phyloP scores from a whole-genome alignment of 345 rosid genomes.

The Gossypium sturtianum region DNA sequence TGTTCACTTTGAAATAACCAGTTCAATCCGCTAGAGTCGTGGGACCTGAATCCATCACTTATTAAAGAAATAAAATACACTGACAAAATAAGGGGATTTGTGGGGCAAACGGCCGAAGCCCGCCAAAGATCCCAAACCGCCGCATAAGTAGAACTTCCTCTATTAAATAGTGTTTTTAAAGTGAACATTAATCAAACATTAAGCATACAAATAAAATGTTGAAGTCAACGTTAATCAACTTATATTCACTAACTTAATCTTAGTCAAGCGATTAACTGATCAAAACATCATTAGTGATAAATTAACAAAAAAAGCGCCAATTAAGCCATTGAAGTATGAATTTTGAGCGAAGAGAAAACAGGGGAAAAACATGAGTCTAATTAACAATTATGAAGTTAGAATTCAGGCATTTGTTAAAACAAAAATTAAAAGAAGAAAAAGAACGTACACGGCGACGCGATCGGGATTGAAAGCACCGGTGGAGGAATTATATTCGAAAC shows the following conservation, averaged over 20 bases:
- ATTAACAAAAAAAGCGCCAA: neutral
- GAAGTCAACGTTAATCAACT: conserved; percentile 3
- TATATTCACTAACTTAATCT: neutral
- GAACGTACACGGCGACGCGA: conserved; percentile 85
- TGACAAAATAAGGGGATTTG: too few relatives aligned
- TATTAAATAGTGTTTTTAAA: too few relatives aligned
- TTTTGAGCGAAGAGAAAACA: neutral
- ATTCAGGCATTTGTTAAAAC: neutral
- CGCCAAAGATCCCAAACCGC: too few relatives aligned
- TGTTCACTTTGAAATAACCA: neutral
- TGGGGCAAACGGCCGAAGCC: too few relatives aligned
- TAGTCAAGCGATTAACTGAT: neutral
- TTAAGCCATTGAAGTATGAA: neutral
- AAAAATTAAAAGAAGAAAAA: neutral
- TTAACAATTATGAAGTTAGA: neutral
- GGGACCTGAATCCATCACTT: too few relatives aligned
- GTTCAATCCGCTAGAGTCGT: neutral
- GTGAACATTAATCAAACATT: neutral
- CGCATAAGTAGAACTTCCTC: too few relatives aligned
- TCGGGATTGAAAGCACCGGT: conserved; percentile 91
- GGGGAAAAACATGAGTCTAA: neutral
- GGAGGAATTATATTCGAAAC: conserved; percentile 86
- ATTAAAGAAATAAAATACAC: too few relatives aligned
- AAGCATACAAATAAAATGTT: neutral
- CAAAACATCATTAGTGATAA: neutral